These are phyloP conservation scores for Ganoderma sinense DNA, from an alignment of 1,284 basidiomycete genomes.

Conservation along the genomic window DNA sequence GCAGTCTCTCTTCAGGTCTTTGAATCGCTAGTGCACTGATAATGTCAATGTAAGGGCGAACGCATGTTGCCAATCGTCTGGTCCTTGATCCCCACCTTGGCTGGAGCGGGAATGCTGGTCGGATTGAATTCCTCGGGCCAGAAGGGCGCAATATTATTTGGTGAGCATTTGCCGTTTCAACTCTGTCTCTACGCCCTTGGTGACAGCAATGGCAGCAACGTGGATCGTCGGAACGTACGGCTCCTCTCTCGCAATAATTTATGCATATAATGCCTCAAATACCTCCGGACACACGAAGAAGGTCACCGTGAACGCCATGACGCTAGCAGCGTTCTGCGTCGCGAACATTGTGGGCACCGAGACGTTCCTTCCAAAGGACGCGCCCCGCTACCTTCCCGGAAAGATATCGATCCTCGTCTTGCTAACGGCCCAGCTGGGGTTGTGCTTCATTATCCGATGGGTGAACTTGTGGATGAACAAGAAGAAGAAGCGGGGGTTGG, in stretches of 20 bases:
- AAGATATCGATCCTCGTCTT: constrained; percentile 70
- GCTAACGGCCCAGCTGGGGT: constrained; percentile 56
- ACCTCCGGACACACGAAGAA: constrained; percentile 76
- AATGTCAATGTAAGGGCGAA: constrained; percentile 49
- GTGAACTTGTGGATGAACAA: constrained; percentile 64
- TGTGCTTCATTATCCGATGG: constrained; percentile 60
- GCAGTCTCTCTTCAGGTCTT: neutral
- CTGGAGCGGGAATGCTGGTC: constrained; percentile 63
- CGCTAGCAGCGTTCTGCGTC: constrained; percentile 61
- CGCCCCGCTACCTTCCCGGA: constrained; percentile 67
- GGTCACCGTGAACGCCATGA: constrained; percentile 65
- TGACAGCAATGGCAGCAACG: constrained; percentile 43
- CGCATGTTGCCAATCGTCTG: constrained; percentile 72
- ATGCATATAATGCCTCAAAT: constrained; percentile 73
- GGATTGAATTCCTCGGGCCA: constrained; percentile 57
- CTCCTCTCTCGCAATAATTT: constrained; percentile 65
- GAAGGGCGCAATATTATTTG: constrained; percentile 66
- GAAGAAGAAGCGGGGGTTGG: constrained; percentile 53
- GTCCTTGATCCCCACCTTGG: constrained; percentile 67
- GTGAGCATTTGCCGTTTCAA: constrained; percentile 39
- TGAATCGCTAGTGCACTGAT: neutral
- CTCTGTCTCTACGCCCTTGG: neutral
- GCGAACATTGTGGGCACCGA: constrained; percentile 70
- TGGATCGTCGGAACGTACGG: constrained; percentile 70
- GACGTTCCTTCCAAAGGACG: constrained; percentile 69